A percentile compares a stretch with the other conserved stretches of the same genome.
These are phyloP conservation scores for Tricholoma terreum DNA, from an alignment of 768 basidiomycete species.

Conservation along the genomic window DNA sequence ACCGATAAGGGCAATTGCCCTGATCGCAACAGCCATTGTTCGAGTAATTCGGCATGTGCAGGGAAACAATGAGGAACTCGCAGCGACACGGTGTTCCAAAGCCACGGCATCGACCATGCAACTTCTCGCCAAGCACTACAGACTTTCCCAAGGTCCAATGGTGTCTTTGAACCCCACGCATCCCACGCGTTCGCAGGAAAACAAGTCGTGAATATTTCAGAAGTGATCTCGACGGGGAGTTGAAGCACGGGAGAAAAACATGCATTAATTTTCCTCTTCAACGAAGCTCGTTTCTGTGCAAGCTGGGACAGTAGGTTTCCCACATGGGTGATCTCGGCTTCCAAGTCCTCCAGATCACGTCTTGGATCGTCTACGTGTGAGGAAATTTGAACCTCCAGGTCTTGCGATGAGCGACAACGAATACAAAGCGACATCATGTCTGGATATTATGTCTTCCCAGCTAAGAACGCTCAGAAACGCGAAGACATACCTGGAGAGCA, in stretches of 20 bases:
- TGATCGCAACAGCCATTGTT: conserved; percentile 27
- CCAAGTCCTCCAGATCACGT: conserved; percentile 12
- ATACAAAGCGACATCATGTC: conserved; percentile 1
- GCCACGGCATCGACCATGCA: conserved; percentile 28
- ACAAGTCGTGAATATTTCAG: conserved; percentile 17
- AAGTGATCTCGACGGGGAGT: conserved; percentile 17
- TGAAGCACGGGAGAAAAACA: conserved; percentile 13
- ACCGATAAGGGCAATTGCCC: conserved; percentile 22
- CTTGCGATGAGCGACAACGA: not conserved
- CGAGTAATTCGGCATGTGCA: conserved; percentile 17
- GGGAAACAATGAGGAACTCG: conserved; percentile 14
- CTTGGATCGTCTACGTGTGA: conserved; percentile 10
- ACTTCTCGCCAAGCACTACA: conserved; percentile 27
- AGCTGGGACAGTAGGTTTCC: conserved; percentile 12
- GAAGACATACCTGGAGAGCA: conserved; percentile 1
- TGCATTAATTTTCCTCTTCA: conserved; percentile 17
- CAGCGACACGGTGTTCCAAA: conserved; percentile 25
- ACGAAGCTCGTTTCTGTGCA: conserved; percentile 9
- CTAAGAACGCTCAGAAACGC: no score
- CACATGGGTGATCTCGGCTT: conserved; percentile 12
- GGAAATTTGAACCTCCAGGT: not conserved
- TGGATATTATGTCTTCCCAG: not conserved
- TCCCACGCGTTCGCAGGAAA: conserved; percentile 5
- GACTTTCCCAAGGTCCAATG: conserved; percentile 23
- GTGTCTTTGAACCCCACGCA: conserved; percentile 5